A percentile compares a stretch with the other conserved stretches of the same genome.
These are phyloP conservation scores for Pleurotus pulmonarius DNA, from an alignment of 768 basidiomycete genomes.

Conservation along the genomic window DNA sequence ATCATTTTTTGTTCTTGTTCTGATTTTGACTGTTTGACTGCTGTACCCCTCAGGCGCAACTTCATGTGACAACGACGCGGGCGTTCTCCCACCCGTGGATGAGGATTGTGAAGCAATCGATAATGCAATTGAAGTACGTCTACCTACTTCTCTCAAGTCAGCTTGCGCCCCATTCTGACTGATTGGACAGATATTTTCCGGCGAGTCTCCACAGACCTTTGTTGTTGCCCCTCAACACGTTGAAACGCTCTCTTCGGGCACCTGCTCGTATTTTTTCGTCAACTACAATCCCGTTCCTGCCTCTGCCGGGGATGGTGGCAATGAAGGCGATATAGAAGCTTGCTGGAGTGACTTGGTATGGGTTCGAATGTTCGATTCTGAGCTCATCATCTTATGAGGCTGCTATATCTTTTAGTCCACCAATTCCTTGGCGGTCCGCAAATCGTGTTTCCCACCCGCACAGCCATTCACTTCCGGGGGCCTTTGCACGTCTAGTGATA, in stretches of 20 bases:
- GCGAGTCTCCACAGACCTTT: background rate
- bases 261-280: conserved; percentile 8
- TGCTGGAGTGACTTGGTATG: background rate
- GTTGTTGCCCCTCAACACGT: conserved; percentile 4
- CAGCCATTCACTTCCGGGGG: conserved; percentile 9
- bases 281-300: background rate
- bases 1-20: background rate
- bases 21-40: background rate
- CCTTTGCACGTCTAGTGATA: background rate
- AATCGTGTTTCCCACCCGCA: conserved; percentile 7
- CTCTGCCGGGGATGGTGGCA: background rate
- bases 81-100: conserved; percentile 4
- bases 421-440: background rate
- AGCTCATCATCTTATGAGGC: background rate
- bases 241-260: conserved; percentile 6
- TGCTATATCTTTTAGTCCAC: background rate
- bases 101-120: conserved; percentile 5
- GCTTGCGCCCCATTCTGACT: background rate
- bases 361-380: background rate
- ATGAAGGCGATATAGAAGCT: background rate
- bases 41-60: background rate
- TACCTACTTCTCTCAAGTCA: background rate
- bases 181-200: background rate
- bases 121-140: background rate
- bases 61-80: conserved; percentile 6